Percentiles rank a stretch among this genome's conserved stretches.
These are phyloP conservation scores for Flaveria brownii DNA, from an alignment of 129 eudicot genomes.

Conservation along the genomic window DNA sequence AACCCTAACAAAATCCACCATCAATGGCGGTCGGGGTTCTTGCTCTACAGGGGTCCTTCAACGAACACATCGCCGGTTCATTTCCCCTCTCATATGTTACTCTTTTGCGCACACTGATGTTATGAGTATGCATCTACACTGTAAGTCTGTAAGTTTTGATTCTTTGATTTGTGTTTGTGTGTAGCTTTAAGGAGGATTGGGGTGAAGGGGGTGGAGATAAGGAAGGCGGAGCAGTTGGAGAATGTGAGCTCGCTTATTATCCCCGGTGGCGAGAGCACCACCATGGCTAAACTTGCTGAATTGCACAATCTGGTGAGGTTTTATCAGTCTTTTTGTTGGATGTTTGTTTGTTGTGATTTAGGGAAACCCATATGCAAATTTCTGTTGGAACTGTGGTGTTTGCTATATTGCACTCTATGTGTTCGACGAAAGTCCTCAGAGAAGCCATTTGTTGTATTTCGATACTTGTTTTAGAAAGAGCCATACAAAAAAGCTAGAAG, in stretches of 20 bases:
- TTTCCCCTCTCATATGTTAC: background rate
- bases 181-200: conserved; percentile 75
- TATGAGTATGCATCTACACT: background rate
- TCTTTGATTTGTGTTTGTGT: conserved; percentile 9
- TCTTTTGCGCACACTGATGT: background rate
- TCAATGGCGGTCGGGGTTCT: conserved; percentile 61
- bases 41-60: conserved; percentile 92
- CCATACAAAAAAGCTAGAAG: background rate
- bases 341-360: background rate
- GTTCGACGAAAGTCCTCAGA: conserved; percentile 31
- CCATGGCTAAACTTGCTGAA: conserved; percentile 99
- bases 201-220: conserved; percentile 78
- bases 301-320: conserved; percentile 64
- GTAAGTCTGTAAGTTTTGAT: background rate
- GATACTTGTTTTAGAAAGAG: conserved; percentile 8
- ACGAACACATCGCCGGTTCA: conserved; percentile 89
- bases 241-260: conserved; percentile 71
- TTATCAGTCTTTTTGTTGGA: background rate
- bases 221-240: conserved; percentile 78
- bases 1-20: background rate
- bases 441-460: background rate
- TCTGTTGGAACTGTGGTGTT: background rate
- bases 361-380: too few species aligned
- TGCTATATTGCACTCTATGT: conserved; percentile 21
- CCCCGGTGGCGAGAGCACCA: conserved; percentile 99